These are phyloP conservation scores for Avicennia marina DNA, from an alignment of 257 asterid species.

Conservation along the genomic window DNA sequence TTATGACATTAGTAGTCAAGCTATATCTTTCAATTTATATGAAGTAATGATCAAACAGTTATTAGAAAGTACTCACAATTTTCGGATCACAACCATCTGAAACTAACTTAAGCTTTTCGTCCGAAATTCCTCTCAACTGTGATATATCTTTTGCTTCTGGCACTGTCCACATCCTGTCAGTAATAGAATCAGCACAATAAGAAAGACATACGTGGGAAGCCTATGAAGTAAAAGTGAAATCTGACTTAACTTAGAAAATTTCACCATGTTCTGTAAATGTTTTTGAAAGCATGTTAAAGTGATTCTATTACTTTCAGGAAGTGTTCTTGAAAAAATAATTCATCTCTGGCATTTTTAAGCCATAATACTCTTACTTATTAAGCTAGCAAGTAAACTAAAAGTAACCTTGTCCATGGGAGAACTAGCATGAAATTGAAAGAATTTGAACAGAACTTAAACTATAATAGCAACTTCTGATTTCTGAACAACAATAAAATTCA, in stretches of 20 bases:
- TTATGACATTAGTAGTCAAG: not conserved
- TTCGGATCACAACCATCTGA: slow-evolving; percentile 54
- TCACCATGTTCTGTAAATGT: not conserved
- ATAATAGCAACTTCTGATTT: too few species aligned
- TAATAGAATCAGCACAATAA: slow-evolving; percentile 16
- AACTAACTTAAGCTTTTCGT: slow-evolving; percentile 49
- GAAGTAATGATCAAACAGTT: not conserved
- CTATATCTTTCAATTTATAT: not conserved
- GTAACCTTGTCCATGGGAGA: too few species aligned
- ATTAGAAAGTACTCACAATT: slow-evolving; percentile 44
- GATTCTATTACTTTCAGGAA: too few species aligned
- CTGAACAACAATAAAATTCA: too few species aligned
- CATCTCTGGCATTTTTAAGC: too few species aligned
- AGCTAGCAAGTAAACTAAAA: too few species aligned
- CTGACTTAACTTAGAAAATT: not conserved
- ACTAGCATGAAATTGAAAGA: too few species aligned
- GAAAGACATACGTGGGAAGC: not conserved
- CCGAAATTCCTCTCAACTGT: slow-evolving; percentile 29
- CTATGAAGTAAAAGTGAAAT: not conserved
- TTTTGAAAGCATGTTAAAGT: too few species aligned
- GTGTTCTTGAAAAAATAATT: too few species aligned
- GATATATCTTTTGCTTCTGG: slow-evolving; percentile 61
- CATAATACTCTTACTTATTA: too few species aligned
- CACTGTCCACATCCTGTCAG: slow-evolving; percentile 78
- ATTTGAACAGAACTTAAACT: too few species aligned